Evolutionary conservation across 148 eudicot genomes (phyloP).

Genomic region (Diospyros lotus): DNA sequence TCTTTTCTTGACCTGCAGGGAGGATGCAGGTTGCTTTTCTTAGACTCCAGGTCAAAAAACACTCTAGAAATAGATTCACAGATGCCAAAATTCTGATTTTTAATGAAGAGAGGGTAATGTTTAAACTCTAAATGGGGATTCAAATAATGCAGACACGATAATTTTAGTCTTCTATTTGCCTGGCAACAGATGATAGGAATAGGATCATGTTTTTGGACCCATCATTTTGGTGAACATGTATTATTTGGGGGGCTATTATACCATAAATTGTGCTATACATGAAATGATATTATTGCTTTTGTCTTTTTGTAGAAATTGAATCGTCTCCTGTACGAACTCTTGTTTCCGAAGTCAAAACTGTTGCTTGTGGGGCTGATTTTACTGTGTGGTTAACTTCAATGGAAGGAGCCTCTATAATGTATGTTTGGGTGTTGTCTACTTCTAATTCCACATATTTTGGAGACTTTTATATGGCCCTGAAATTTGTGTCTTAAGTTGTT

Average conservation of each 20-base stretch:
- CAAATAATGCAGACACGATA: no score
- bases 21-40: no score
- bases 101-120: no score
- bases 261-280: neutral
- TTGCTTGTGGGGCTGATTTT: conserved; percentile 85
- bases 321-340: conserved; percentile 75
- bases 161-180: no score
- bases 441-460: neutral
- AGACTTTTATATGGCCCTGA: neutral
- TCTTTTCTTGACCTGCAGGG: no score
- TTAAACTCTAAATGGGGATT: no score
- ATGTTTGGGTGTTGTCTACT: conserved; percentile 35
- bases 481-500: neutral
- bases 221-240: no score
- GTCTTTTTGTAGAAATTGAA: conserved; percentile 62
- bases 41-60: no score
- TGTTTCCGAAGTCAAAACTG: conserved; percentile 63
- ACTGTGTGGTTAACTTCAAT: conserved; percentile 77
- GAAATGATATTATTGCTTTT: neutral
- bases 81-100: no score
- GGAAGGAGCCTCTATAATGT: conserved; percentile 88
- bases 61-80: no score
- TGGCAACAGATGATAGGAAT: no score
- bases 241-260: neutral
- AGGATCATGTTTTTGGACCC: no score